A percentile compares a stretch with the other conserved stretches of the same genome.
Evolutionary conservation across 305 asterid genomes (phyloP).

Genomic region (Plantago rigida): DNA sequence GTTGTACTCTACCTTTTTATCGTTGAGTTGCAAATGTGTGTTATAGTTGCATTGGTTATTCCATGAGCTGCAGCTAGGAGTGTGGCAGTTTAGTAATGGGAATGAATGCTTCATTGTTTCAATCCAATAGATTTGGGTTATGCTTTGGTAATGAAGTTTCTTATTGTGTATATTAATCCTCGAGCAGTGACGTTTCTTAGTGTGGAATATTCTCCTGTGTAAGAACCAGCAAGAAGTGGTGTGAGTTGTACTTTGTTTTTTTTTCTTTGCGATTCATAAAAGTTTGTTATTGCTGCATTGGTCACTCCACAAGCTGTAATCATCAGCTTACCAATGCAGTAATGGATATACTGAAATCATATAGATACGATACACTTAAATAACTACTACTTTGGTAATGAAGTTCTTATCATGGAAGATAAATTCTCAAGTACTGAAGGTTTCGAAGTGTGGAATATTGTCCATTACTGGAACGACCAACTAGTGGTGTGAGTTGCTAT

Average conservation of each 20-base stretch:
- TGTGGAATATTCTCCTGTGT: neutral
- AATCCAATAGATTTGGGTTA: neutral
- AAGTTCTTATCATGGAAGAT: neutral
- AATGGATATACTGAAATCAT: too few relatives aligned
- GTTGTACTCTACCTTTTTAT: neutral
- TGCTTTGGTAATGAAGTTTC: neutral
- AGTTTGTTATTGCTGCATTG: too few relatives aligned
- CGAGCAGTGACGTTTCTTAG: neutral
- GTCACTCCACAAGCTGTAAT: too few relatives aligned
- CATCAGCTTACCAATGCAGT: too few relatives aligned
- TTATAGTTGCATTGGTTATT: conserved; percentile 1
- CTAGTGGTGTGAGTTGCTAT: too few relatives aligned
- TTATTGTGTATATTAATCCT: neutral
- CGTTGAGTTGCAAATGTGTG: neutral
- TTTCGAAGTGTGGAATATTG: too few relatives aligned
- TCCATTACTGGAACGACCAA: too few relatives aligned
- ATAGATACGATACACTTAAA: too few relatives aligned
- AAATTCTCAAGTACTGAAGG: neutral
- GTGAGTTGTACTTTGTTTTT: neutral
- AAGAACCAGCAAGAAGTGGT: neutral
- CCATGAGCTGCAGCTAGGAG: neutral
- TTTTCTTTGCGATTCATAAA: too few relatives aligned
- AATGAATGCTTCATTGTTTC: conserved; percentile 2
- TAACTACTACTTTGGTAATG: neutral
- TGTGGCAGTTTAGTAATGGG: conserved; percentile 10